Evolutionary conservation across 495 filamentous ascomycete genomes (phyloP), one percentile per base, ranked within the genome.

Genomic region (Aspergillus leporis): DNA sequence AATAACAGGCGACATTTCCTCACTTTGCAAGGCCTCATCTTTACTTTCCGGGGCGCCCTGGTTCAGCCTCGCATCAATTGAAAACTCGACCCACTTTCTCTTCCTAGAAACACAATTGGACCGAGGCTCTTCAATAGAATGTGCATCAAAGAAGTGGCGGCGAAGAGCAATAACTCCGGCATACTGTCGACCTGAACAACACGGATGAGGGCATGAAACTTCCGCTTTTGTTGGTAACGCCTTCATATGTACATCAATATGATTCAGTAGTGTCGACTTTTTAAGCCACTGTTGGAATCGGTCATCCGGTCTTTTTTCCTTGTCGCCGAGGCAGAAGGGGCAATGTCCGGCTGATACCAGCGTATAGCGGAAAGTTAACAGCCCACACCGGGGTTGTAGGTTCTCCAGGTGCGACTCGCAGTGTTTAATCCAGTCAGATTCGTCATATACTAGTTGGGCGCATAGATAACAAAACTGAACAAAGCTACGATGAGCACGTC

Each of bases 391-490:
- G 34, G 58, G 52, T 0, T 63, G 30, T 3, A 66, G 40, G n/a
- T 54, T 47, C 40, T 57, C 41, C 12, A 66, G 53, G 40, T 66
- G 58, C 12, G 22, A 30, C 43, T 59, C 23, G 28, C 48, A 63
- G 56, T 66, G 55, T 5, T 28, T 38, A 3, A n/a, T 34, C 64
- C 43, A 67, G 7, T 45, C 30, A 5, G 52, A 41, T 51, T 61
- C 32, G 14, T 58, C 18, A 32, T 4, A 32, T n/a, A 59, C 50
- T 0, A 63, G 2, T 55, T 64, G 23, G 5, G 50, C 53, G 34
- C 49, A 67, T 5, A 62, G 49, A 53, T 67, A 67, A 25, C 56
- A 67, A 34, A 64, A 67, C 38, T 67, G 49, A 40, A 67, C 14
- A 50, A 64, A 67, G 25, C 18, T 48, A 5, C 60, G 59, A 5